These are phyloP conservation scores for Trichosporon sp. DNA, from an alignment of 1,284 basidiomycete genomes.

Conservation along the genomic window DNA sequence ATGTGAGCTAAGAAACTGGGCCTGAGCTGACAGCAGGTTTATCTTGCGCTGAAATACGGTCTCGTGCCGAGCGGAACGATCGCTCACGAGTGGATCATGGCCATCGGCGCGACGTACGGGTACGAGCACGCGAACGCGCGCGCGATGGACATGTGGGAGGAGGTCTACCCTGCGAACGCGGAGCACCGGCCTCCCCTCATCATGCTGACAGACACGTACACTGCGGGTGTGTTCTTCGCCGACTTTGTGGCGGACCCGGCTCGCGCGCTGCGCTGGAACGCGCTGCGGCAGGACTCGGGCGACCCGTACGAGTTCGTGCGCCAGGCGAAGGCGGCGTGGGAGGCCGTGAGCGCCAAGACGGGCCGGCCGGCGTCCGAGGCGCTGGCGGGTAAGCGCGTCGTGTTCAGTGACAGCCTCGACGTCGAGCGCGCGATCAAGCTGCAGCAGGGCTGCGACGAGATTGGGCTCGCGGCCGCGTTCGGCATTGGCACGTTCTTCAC, in stretches of 20 bases:
- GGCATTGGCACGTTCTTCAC: slow-evolving; percentile 88
- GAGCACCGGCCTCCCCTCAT: slow-evolving; percentile 57
- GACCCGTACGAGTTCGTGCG: slow-evolving; percentile 74
- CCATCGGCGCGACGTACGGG: slow-evolving; percentile 73
- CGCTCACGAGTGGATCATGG: slow-evolving; percentile 97
- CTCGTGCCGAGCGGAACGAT: slow-evolving; percentile 74
- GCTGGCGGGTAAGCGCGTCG: slow-evolving; percentile 60
- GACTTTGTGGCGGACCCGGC: slow-evolving; percentile 62
- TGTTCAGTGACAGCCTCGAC: slow-evolving; percentile 77
- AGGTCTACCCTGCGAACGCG: slow-evolving; percentile 58
- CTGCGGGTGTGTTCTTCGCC: slow-evolving; percentile 74
- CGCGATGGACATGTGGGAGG: slow-evolving; percentile 79
- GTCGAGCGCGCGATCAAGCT: slow-evolving; percentile 66
- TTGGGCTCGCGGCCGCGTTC: slow-evolving; percentile 73
- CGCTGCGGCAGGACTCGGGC: slow-evolving; percentile 87
- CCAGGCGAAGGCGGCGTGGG: slow-evolving; percentile 63
- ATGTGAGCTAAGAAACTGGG: slow-evolving; percentile 54
- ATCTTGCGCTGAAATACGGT: slow-evolving; percentile 70
- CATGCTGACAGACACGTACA: slow-evolving; percentile 89
- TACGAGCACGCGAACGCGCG: slow-evolving; percentile 69
- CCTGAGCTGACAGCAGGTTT: slow-evolving; percentile 56
- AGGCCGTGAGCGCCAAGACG: slow-evolving; percentile 27
- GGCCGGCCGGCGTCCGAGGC: slow-evolving; percentile 59
- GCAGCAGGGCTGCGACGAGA: slow-evolving; percentile 64
- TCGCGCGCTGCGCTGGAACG: slow-evolving; percentile 66